Percentiles rank a stretch among this genome's conserved stretches.
Evolutionary conservation across 768 basidiomycete species (phyloP).

Genomic region (Mycena rebaudengoi): DNA sequence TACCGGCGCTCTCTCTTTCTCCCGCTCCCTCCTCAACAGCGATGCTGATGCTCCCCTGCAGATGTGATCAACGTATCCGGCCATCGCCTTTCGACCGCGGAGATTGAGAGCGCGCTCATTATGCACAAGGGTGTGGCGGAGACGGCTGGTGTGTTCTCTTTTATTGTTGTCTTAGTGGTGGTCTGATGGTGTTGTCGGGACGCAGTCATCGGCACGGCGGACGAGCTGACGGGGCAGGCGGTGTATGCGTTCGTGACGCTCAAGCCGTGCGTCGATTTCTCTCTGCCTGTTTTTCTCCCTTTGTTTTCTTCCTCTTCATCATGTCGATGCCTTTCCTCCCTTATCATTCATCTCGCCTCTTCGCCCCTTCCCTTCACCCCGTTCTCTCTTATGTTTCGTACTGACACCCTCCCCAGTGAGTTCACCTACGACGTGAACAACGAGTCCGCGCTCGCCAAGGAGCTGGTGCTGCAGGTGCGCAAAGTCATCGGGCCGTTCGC

Average conservation of each 20-base stretch:
- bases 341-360: neutral
- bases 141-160: constrained; percentile 69
- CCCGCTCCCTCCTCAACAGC: neutral
- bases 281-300: too few relatives aligned
- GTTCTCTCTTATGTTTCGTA: neutral
- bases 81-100: constrained; percentile 95
- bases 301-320: neutral
- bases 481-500: constrained; percentile 99
- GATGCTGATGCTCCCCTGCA: constrained; percentile 33
- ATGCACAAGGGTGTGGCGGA: constrained; percentile 95
- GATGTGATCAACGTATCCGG: constrained; percentile 99
- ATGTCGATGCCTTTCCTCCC: neutral
- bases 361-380: neutral
- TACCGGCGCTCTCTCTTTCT: constrained; percentile 6
- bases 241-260: constrained; percentile 95
- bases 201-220: constrained; percentile 79
- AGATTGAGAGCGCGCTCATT: constrained; percentile 97
- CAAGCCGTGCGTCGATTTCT: constrained; percentile 86
- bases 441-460: constrained; percentile 79
- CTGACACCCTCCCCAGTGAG: constrained; percentile 58
- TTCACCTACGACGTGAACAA: constrained; percentile 79
- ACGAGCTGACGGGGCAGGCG: constrained; percentile 92
- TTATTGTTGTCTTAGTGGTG: constrained; percentile 13
- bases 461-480: constrained; percentile 93
- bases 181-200: constrained; percentile 13